Evolutionary conservation across 2,329 filamentous ascomycete species (phyloP).

Genomic region (Tolypocladium capitatum): DNA sequence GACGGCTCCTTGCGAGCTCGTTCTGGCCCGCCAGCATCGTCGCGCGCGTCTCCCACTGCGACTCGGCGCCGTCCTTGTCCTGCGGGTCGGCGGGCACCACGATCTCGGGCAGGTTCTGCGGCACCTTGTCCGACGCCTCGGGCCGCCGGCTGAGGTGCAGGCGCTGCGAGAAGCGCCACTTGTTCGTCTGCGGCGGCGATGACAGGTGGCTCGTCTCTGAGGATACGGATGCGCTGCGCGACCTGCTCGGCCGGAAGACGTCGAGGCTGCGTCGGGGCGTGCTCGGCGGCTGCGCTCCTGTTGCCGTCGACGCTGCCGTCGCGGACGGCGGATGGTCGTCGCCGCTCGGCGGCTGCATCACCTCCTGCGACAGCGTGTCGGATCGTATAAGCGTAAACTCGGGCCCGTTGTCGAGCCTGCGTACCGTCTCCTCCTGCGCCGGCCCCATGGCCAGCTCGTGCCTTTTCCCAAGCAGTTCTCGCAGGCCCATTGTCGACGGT

Average conservation of each 20-base stretch:
- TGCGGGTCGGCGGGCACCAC: slow-evolving; percentile 29
- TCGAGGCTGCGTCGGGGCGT: slow-evolving; percentile 28
- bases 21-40: slow-evolving; percentile 68
- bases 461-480: slow-evolving; percentile 42
- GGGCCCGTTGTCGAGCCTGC: slow-evolving; percentile 29
- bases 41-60: slow-evolving; percentile 83
- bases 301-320: neutral
- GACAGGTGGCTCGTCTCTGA: slow-evolving; percentile 24
- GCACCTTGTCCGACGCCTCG: slow-evolving; percentile 59
- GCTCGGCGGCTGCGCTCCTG: neutral
- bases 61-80: slow-evolving; percentile 40
- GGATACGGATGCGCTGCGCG: slow-evolving; percentile 34
- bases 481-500: slow-evolving; percentile 30
- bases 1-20: slow-evolving; percentile 31
- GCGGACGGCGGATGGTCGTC: neutral
- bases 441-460: slow-evolving; percentile 25
- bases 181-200: slow-evolving; percentile 3
- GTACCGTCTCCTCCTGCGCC: slow-evolving; percentile 22
- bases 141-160: slow-evolving; percentile 50
- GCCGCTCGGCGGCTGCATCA: slow-evolving; percentile 53
- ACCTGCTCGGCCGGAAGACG: slow-evolving; percentile 30
- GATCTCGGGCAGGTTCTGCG: slow-evolving; percentile 67
- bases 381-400: slow-evolving; percentile 76
- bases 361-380: slow-evolving; percentile 68
- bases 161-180: slow-evolving; percentile 51